A percentile compares a stretch with the other conserved stretches of the same genome.
Conservation (phyloP, 768 basidiomycete genomes). For the Gymnopilus dilepis region DNA sequence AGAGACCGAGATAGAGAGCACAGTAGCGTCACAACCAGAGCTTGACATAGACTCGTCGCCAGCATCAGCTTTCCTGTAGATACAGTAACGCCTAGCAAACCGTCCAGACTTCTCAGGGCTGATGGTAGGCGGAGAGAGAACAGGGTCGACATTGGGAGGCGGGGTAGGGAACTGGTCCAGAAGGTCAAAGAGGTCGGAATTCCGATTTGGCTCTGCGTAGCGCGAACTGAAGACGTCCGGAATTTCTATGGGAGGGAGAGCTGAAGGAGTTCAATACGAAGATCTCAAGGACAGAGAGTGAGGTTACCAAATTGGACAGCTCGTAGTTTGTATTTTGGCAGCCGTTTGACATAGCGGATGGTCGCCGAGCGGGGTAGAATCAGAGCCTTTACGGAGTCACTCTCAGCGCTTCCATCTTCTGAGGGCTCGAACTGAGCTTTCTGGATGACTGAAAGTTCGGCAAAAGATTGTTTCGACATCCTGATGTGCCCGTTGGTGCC, state of each 20-base stretch:
- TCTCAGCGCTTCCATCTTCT: not conserved
- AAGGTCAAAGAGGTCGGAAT: conserved; percentile 23
- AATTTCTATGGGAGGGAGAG: conserved; percentile 2
- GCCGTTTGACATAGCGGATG: not conserved
- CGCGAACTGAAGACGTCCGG: not conserved
- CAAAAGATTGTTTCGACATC: conserved; percentile 4
- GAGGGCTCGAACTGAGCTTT: not conserved
- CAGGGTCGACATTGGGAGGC: conserved; percentile 16
- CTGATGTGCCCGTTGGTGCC: conserved; percentile 3
- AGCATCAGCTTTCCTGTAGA: not conserved
- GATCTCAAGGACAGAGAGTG: not conserved
- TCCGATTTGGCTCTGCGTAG: not conserved
- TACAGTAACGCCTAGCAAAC: not conserved
- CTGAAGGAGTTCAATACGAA: not conserved
- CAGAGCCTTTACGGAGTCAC: not conserved
- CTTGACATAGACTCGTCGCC: conserved; percentile 14
- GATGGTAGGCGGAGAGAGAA: not conserved
- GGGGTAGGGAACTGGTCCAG: conserved; percentile 27
- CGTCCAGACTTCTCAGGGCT: not conserved
- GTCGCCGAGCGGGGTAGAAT: not conserved
- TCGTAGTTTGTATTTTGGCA: conserved; percentile 11
- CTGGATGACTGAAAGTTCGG: not conserved
- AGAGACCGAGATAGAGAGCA: conserved; percentile 10
- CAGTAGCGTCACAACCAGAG: conserved; percentile 1
- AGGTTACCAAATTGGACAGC: conserved; percentile 22